Conservation (phyloP, 169 alveolate genomes). For the Perkinsus marinus region DNA sequence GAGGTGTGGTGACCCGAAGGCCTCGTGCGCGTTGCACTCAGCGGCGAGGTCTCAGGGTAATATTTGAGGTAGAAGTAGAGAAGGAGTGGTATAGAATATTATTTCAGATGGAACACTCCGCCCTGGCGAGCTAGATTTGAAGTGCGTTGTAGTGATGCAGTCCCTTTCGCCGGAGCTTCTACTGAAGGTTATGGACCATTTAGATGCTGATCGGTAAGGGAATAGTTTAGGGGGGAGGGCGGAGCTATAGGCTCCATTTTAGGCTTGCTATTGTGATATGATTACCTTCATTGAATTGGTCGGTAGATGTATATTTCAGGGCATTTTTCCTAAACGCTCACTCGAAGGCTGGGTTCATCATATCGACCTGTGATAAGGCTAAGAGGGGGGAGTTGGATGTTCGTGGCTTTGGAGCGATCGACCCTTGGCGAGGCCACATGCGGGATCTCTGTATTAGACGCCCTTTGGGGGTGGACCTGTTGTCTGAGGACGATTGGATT, state of each 20-base stretch:
- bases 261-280: no score
- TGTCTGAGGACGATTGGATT: background rate
- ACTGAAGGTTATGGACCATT: background rate
- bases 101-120: background rate
- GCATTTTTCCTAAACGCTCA: background rate
- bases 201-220: background rate
- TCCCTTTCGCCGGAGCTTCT: background rate
- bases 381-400: slow-evolving; percentile 8
- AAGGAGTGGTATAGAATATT: background rate
- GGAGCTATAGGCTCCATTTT: no score
- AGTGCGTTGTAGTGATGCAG: background rate
- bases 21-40: background rate
- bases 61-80: background rate
- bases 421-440: slow-evolving; percentile 5
- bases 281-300: no score
- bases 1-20: background rate
- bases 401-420: slow-evolving; percentile 7
- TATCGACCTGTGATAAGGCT: slow-evolving; percentile 1
- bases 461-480: background rate
- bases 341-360: slow-evolving; percentile 4
- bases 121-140: background rate
- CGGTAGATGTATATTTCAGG: no score
- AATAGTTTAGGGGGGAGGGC: no score
- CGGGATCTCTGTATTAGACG: background rate
- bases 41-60: background rate